Evolutionary conservation across 169 alveolate species (phyloP), one percentile per base, ranked within the genome.

Genomic region (Cytauxzoon felis): DNA sequence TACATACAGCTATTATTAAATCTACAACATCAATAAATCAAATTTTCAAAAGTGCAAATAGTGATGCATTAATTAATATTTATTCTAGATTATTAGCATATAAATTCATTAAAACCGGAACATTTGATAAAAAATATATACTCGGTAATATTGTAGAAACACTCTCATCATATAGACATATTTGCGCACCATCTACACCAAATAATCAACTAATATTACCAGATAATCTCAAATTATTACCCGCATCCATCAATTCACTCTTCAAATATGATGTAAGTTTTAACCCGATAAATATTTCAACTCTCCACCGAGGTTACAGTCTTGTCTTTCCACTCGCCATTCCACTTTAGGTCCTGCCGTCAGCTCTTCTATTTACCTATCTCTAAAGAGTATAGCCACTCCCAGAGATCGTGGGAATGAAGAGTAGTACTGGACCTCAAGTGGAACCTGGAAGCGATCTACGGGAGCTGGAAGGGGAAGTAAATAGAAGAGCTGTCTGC

Each of bases 151-250:
- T 65, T 43, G 78, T 73, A 4, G 59, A 11, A 18, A 3, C 45
- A 32, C 72, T 73, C 23, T 36, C 61, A 36, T 19, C 64, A 29
- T 73, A 73, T 50, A 61, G 84, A 2, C 36, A 30, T n/a, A 56
- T 73, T 1, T 73, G 84, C 52, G 84, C 79, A 11, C 64, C 80
- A 8, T 29, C 89, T 19, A 85, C 94, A 5, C 88, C 90, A 9
- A 82, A 79, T 19, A 90, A 89, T n/a, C 94, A 90, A 66, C 87
- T 90, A 11, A 87, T 90, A 19, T 83, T 90, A 21, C 95, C 95
- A 30, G 94, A 90, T 38, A 80, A 92, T 48, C 87, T 90, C 32
- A 88, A 90, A 65, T 52, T 80, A 36, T 75, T 90, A 23, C 95
- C 93, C 33, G 68, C 87, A 6, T 69, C 68, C 48, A 48, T 81